These are phyloP conservation scores for Martensiomyces pterosporus DNA, from an alignment of 192 early-diverging fungal species.

Conservation along the genomic window DNA sequence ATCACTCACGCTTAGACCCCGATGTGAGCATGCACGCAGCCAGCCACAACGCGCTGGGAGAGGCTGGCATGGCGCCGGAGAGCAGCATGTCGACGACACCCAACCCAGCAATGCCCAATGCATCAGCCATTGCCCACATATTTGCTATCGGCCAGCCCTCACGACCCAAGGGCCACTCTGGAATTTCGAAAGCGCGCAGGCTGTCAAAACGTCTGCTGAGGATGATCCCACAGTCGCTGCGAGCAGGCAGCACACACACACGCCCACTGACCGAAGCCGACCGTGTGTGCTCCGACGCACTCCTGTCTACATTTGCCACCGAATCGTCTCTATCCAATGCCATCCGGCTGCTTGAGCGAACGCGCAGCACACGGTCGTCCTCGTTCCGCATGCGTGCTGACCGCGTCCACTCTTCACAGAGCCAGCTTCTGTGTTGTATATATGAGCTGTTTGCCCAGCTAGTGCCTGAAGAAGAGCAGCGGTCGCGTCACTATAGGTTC, in stretches of 20 bases:
- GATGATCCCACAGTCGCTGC: too few relatives aligned
- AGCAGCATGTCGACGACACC: background rate
- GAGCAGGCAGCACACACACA: too few relatives aligned
- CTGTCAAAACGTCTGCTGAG: too few relatives aligned
- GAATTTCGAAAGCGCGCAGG: too few relatives aligned
- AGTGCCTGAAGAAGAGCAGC: constrained; percentile 34
- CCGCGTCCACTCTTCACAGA: constrained; percentile 58
- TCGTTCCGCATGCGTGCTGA: constrained; percentile 50
- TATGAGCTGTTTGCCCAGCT: constrained; percentile 51
- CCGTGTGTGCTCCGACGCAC: constrained; percentile 1
- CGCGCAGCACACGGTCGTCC: constrained; percentile 20
- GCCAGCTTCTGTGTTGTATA: constrained; percentile 52
- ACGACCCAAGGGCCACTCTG: too few relatives aligned
- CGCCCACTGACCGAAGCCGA: too few relatives aligned
- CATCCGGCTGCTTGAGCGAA: constrained; percentile 19
- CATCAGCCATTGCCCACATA: background rate
- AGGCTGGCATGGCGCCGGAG: too few relatives aligned
- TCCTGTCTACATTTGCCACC: constrained; percentile 13
- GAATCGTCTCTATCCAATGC: constrained; percentile 30
- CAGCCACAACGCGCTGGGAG: too few relatives aligned
- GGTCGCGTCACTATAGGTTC: constrained; percentile 53
- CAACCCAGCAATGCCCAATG: background rate
- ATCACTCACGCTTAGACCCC: too few relatives aligned
- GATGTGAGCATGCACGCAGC: too few relatives aligned
- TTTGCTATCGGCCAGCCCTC: background rate